Evolutionary conservation across 192 early-diverging fungal genomes (phyloP).

Genomic region (Chytriomyces confervae): DNA sequence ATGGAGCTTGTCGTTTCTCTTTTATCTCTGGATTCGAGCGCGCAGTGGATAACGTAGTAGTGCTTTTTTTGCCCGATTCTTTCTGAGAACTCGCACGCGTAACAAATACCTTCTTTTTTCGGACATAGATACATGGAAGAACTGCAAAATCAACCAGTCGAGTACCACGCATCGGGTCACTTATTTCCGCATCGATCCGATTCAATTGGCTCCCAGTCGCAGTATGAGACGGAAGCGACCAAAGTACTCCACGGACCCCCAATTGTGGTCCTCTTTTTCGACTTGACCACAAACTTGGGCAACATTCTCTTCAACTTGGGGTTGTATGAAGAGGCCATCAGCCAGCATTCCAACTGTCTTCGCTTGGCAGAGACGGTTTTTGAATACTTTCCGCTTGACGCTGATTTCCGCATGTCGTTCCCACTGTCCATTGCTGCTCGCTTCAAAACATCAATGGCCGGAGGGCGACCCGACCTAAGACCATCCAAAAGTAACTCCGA

Average conservation of each 20-base stretch:
- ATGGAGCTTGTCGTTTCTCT: conserved; percentile 13
- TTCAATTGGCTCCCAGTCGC: not conserved
- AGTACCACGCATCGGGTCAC: too few species aligned
- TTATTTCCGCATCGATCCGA: too few species aligned
- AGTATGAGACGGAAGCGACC: not conserved
- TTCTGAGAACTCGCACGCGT: too few species aligned
- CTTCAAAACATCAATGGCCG: conserved; percentile 30
- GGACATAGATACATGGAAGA: not conserved
- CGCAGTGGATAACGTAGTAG: not conserved
- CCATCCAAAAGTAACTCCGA: not conserved
- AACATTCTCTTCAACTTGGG: conserved; percentile 54
- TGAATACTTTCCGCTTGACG: conserved; percentile 55
- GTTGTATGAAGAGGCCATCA: conserved; percentile 51
- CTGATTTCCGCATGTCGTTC: conserved; percentile 38
- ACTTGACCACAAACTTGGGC: conserved; percentile 59
- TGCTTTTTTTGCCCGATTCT: not conserved
- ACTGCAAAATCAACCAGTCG: not conserved
- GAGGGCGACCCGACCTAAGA: not conserved
- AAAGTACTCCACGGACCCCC: conserved; percentile 55
- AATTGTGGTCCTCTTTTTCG: conserved; percentile 57
- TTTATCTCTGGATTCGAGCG: not conserved
- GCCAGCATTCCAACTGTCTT: conserved; percentile 52
- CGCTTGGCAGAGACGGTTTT: conserved; percentile 55
- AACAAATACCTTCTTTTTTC: not conserved
- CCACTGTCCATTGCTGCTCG: conserved; percentile 18